Evolutionary conservation across 805 yeast genomes (phyloP), one percentile per base, ranked within the genome.

Genomic region (Metschnikowia cubensis): DNA sequence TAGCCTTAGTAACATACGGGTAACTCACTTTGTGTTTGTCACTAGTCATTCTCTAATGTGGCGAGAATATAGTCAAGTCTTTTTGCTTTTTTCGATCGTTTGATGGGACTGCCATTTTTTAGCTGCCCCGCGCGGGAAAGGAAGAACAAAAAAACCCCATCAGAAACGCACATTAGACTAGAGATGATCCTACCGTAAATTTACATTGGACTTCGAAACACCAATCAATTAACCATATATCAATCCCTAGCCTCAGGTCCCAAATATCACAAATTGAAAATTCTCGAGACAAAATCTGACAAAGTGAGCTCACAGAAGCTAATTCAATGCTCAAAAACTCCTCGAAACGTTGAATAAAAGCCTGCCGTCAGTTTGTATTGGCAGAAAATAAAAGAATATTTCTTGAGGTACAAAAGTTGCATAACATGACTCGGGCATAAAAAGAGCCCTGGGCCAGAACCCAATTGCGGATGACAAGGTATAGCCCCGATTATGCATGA

Each of bases 11-110:
- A 15, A 58, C 61, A 50, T 58, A 58, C 61, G 61, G 61, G 42
- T 56, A 58, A 38, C 39, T 56, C n/a, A 56, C 59, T 43, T 56
- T 58, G 17, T 53, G 53, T 40, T 51, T 53, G n/a, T 33, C 45
- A 14, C 40, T 48, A n/a, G 60, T 49, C 60, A 57, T 57, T 15
- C 14, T 36, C 4, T 34, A 11, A 20, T 21, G 34, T 14, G 21
- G 25, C 10, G 15, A 15, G 15, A 13, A 25, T n/a, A 25, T 14
- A 38, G 8, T 41, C 22, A 20, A 42, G 18, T 32, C 17, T 15
- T 8, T 35, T 14, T 4, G 40, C 39, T 43, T 32, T 43, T 43
- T 35, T 43, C 42, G 21, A 25, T 15, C 17, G 32, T 22, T 22
- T 22, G 39, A 15, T 35, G 39, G 13, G 25, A 15, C 38, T 34